Evolutionary conservation across 805 yeast species (phyloP), one percentile per base, ranked within the genome.

Genomic region (Torulaspora indica): DNA sequence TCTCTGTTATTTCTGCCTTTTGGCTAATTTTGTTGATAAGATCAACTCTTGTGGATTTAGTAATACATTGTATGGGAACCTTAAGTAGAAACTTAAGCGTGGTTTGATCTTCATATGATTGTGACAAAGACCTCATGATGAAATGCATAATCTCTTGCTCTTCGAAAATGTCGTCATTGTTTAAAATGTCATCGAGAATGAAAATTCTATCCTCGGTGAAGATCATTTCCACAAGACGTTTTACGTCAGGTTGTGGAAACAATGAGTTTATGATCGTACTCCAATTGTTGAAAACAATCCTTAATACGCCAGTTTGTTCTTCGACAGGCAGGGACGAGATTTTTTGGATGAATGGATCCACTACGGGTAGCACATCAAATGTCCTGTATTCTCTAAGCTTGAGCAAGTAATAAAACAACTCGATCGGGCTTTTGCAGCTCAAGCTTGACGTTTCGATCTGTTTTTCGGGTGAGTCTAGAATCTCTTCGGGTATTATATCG

Each of bases 51-150:
- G 55, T 22, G 41, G 64, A 57, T 60, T 70, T 66, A 55, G 73
- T 50, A 46, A 54, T 72, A 51, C 81, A 77, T 45, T 73, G 76
- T 17, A 73, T 67, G 4, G 87, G 86, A 23, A 80, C 64, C 8
- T 52, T 24, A 3, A 40, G 14, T 3, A 66, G 31, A 9, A 42
- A 47, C 5, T 29, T 3, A 7, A 55, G 24, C 5, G 32, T 32
- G 2, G 4, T 22, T 1, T 39, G 39, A 7, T 45, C 41, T 0
- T 47, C 38, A 20, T 35, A 38, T 13, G 46, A 32, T 6, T 54
- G 40, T 7, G 47, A 28, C 13, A 72, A 39, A 15, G 47, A 43
- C 1, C 49, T 33, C 5, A 69, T 53, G 10, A 73, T 44, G 7
- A 54, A 43, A 14, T 51, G 53, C 13, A 72, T 67, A 8, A 79